Conservation (phyloP, 768 basidiomycete genomes). For the Scleroderma bovista region DNA sequence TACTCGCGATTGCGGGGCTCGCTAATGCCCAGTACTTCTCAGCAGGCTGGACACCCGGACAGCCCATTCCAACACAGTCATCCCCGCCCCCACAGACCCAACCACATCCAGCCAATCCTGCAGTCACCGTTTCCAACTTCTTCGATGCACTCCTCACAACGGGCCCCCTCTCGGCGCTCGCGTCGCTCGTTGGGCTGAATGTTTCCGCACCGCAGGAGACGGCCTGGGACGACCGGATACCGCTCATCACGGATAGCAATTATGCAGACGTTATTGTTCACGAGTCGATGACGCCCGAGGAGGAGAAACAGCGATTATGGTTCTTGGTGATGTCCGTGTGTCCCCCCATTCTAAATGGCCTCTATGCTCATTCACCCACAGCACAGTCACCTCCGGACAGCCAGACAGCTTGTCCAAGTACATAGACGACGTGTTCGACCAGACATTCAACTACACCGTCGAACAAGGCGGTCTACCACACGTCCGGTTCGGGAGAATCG, state of each 20-base stretch:
- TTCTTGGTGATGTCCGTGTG: constrained; percentile 64
- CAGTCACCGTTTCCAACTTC: constrained; percentile 37
- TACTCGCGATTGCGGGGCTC: constrained; percentile 15
- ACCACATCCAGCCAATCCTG: no score
- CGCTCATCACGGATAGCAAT: constrained; percentile 79
- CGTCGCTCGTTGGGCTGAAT: constrained; percentile 63
- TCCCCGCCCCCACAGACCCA: no score
- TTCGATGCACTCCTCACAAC: constrained; percentile 40
- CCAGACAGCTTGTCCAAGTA: constrained; percentile 64
- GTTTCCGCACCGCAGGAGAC: constrained; percentile 46
- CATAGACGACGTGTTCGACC: constrained; percentile 71
- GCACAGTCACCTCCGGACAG: constrained; percentile 52
- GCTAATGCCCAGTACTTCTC: constrained; percentile 69
- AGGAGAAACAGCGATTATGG: constrained; percentile 70
- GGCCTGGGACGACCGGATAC: constrained; percentile 67
- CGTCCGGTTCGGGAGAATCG: constrained; percentile 80
- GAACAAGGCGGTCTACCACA: constrained; percentile 58
- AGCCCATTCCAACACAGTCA: constrained; percentile 42
- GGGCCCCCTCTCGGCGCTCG: constrained; percentile 48
- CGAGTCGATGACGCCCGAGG: constrained; percentile 57
- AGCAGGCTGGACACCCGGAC: constrained; percentile 75
- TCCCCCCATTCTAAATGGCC: neutral
- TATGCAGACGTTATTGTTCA: constrained; percentile 67
- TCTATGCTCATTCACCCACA: constrained; percentile 16
- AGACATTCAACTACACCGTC: constrained; percentile 60